These are phyloP conservation scores for Cryptococcus sp. DNA, from an alignment of 1,284 basidiomycete species.

Conservation along the genomic window DNA sequence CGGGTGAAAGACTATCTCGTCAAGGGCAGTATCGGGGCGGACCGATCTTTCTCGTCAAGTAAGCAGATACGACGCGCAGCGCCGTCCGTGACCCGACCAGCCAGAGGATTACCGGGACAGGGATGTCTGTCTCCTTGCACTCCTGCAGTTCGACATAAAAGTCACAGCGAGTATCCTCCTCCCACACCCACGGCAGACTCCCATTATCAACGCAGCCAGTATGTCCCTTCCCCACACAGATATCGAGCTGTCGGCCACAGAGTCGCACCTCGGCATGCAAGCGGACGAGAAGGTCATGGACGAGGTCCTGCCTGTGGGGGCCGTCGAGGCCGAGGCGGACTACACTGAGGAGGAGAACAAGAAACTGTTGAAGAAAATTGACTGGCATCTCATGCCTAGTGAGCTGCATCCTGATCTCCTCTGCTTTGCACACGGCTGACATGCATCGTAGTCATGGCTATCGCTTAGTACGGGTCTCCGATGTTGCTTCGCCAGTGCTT, in stretches of 20 bases:
- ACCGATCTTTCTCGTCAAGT: too few relatives aligned
- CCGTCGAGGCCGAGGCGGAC: conserved; percentile 5
- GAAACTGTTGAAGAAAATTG: conserved; percentile 5
- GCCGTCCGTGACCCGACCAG: too few relatives aligned
- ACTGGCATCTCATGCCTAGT: conserved; percentile 9
- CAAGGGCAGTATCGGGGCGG: too few relatives aligned
- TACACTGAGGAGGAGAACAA: conserved; percentile 6
- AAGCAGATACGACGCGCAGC: too few relatives aligned
- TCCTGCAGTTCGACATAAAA: too few relatives aligned
- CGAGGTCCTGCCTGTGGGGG: background rate
- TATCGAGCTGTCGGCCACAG: background rate
- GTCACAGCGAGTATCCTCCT: background rate
- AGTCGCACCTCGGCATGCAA: too few relatives aligned
- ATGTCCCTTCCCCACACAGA: conserved; percentile 2
- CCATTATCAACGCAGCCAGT: background rate
- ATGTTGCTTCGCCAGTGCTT: background rate
- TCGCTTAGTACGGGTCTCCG: conserved; percentile 1
- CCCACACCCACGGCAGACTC: background rate
- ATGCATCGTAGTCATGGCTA: conserved; percentile 5
- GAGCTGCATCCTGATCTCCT: background rate
- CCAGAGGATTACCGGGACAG: too few relatives aligned
- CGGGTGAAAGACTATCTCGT: too few relatives aligned
- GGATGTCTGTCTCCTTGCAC: too few relatives aligned
- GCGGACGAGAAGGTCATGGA: background rate
- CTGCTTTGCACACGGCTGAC: background rate